Conservation (phyloP, 768 basidiomycete genomes). For the Suillus subluteus region DNA sequence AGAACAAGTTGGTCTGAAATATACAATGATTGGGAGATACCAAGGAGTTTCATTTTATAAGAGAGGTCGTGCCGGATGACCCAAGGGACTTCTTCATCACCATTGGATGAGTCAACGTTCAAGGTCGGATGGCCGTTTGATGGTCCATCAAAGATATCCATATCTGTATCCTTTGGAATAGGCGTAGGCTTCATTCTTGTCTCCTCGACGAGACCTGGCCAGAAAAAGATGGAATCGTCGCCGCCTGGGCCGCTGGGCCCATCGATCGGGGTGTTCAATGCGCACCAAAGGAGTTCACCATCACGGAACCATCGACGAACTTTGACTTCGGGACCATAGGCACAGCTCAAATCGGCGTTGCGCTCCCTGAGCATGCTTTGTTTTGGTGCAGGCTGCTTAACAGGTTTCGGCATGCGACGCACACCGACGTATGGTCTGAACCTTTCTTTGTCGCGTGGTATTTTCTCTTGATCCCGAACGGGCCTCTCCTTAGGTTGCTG, state of each 20-base stretch:
- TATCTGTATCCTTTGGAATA: conserved; percentile 30
- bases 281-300: conserved; percentile 75
- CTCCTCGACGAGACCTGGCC: conserved; percentile 75
- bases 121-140: conserved; percentile 14
- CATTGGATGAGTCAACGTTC: conserved; percentile 19
- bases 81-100: conserved; percentile 49
- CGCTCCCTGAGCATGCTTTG: conserved; percentile 63
- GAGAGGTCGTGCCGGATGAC: conserved; percentile 57
- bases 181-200: conserved; percentile 51
- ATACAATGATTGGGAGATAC: conserved; percentile 50
- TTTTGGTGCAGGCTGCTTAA: conserved; percentile 42
- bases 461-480: conserved; percentile 13
- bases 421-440: conserved; percentile 45
- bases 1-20: conserved; percentile 62
- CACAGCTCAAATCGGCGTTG: conserved; percentile 63
- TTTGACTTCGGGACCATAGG: conserved; percentile 48
- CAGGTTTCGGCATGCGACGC: conserved; percentile 40
- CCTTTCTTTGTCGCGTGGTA: conserved; percentile 19
- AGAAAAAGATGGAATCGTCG: conserved; percentile 59
- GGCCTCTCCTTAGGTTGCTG: conserved; percentile 4
- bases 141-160: conserved; percentile 9
- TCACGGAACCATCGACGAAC: conserved; percentile 66
- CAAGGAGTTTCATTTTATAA: conserved; percentile 74
- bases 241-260: conserved; percentile 34
- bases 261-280: conserved; percentile 53